A percentile compares a stretch with the other conserved stretches of the same genome.
Conservation (phyloP, 768 basidiomycete genomes). For the Podaxis sp. region DNA sequence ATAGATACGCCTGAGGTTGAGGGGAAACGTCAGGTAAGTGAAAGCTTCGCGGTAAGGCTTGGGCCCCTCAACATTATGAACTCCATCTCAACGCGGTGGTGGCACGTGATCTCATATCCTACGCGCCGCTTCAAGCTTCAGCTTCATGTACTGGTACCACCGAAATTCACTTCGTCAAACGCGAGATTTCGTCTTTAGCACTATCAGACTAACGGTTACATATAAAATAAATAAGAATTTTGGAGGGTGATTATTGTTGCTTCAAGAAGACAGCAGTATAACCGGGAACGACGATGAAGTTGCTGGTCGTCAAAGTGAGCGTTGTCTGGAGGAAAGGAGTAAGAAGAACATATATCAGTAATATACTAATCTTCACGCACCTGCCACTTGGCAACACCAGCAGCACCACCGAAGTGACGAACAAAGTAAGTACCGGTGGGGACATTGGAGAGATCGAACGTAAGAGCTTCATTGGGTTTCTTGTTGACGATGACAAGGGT, state of each 20-base stretch:
- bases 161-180: background rate
- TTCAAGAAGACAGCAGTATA: conserved; percentile 31
- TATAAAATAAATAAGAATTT: background rate
- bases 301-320: conserved; percentile 25
- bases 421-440: conserved; percentile 51
- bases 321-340: conserved; percentile 23
- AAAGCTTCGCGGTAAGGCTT: background rate
- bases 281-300: conserved; percentile 34
- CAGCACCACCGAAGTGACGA: conserved; percentile 55
- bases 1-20: background rate
- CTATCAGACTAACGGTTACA: background rate
- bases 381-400: conserved; percentile 58
- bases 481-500: conserved; percentile 54
- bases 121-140: background rate
- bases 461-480: conserved; percentile 38
- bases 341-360: background rate
- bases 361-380: conserved; percentile 27
- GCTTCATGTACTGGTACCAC: background rate
- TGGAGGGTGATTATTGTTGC: conserved; percentile 19
- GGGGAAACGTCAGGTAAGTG: background rate
- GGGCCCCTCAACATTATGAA: background rate
- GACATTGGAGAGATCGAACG: conserved; percentile 42
- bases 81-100: background rate
- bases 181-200: background rate
- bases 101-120: background rate